Percentiles rank a stretch among this genome's conserved stretches.
phyloP scores from a whole-genome alignment of 768 basidiomycete species.

The Sarcodon sp. region DNA sequence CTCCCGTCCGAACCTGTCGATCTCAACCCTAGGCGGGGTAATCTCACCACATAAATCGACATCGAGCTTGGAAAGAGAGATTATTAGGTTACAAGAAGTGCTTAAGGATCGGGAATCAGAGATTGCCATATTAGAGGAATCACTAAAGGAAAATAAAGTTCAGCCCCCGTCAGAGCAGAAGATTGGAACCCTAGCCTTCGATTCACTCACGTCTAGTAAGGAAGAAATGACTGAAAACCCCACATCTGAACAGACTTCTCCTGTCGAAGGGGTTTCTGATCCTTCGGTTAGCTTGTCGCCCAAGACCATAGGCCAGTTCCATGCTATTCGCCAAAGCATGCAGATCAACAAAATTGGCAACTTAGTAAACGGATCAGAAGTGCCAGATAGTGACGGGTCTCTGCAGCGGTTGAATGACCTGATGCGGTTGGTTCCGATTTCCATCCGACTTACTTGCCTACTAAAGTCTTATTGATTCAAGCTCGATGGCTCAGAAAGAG shows the following conservation, averaged over 20 bases:
- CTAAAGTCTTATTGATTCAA: constrained; percentile 25
- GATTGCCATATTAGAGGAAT: constrained; percentile 60
- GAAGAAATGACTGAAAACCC: no score
- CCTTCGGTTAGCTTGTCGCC: constrained; percentile 38
- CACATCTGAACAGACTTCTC: neutral
- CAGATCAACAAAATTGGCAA: constrained; percentile 23
- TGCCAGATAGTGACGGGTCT: constrained; percentile 49
- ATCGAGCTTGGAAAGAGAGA: constrained; percentile 83
- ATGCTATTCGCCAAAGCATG: constrained; percentile 59
- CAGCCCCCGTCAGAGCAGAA: neutral
- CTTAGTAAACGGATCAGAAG: neutral
- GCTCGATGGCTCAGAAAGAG: constrained; percentile 95
- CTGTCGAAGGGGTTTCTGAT: neutral
- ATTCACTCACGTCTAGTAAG: no score
- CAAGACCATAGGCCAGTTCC: constrained; percentile 61
- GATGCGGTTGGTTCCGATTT: constrained; percentile 56
- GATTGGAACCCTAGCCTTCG: neutral
- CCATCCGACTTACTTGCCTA: neutral
- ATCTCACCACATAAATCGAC: constrained; percentile 50
- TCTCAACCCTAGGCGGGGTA: constrained; percentile 17
- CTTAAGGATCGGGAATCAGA: constrained; percentile 88
- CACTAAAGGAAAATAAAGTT: constrained; percentile 26
- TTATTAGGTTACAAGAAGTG: constrained; percentile 90
- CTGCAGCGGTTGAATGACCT: constrained; percentile 78
- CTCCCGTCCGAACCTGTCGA: constrained; percentile 41